A percentile compares a stretch with the other conserved stretches of the same genome.
These are phyloP conservation scores for Curvularia hawaiiensis DNA, from an alignment of 2,329 filamentous ascomycete species.

Conservation along the genomic window DNA sequence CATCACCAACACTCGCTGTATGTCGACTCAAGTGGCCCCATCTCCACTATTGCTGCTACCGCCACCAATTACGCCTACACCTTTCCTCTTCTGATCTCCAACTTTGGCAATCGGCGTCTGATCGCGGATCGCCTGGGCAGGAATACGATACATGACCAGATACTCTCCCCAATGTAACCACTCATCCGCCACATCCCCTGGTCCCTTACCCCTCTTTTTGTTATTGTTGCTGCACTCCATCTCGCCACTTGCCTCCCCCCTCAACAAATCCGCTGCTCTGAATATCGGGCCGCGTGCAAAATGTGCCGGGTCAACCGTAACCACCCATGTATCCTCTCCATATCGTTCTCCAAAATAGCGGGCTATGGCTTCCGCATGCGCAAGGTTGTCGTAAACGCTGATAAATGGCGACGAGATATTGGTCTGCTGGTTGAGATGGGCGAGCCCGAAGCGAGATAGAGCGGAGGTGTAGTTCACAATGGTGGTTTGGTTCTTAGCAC, in stretches of 20 bases:
- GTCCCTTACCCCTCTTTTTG: constrained; percentile 5
- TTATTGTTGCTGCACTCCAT: neutral
- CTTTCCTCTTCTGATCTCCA: constrained; percentile 24
- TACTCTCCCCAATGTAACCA: constrained; percentile 45
- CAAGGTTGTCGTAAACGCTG: constrained; percentile 35
- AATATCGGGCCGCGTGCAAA: constrained; percentile 41
- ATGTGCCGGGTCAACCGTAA: constrained; percentile 39
- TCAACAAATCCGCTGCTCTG: constrained; percentile 37
- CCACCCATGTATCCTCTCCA: constrained; percentile 31
- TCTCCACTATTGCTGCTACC: constrained; percentile 6
- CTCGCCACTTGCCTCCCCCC: constrained; percentile 2
- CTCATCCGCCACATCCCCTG: constrained; percentile 1
- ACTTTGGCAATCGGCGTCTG: constrained; percentile 33
- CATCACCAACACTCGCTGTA: neutral
- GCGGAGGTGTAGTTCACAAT: constrained; percentile 34
- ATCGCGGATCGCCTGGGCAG: constrained; percentile 38
- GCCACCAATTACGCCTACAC: constrained; percentile 28
- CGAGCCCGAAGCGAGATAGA: constrained; percentile 35
- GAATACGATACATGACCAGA: constrained; percentile 43
- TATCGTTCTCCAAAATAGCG: constrained; percentile 25
- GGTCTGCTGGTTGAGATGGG: constrained; percentile 40
- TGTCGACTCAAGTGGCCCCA: neutral
- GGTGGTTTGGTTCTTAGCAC: constrained; percentile 44
- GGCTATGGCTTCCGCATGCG: constrained; percentile 39
- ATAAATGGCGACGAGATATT: constrained; percentile 45